Base-by-base conservation (phyloP, 108 stramenopile genomes). In the Aurantiochytrium sp. region DNA sequence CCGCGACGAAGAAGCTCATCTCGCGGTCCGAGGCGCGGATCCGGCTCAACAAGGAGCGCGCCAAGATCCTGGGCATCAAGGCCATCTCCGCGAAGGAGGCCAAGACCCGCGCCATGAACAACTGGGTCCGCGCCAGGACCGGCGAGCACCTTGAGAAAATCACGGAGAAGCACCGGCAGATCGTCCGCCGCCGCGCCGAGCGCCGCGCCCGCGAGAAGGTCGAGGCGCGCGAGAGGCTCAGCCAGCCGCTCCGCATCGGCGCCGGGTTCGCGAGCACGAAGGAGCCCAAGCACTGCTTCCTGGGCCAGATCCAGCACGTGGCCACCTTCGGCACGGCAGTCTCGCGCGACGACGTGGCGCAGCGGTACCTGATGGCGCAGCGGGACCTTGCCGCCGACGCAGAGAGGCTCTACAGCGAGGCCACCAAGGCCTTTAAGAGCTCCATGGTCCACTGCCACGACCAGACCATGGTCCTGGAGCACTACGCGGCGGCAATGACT, bases 221-320 rank as follows among this genome's bases (percentile, higher is more conserved):
- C 37, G 89, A 91, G 32, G 90, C 88, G 10, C 30, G 42, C 4
- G 88, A 88, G 55, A 50, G 68, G 2, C 55, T 52, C 12, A 34
- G 85, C 24, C 54, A 81, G 52, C 92, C 91, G 22, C 88, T 90
- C 21, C 90, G 90, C 54, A 86, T 93, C n/a, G 92, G 92, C 24
- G 91, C 91, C 15, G 86, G 68, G 48, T 89, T 81, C 37, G 73
- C 41, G 19, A 55, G 68, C 55, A 88, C 87, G 32, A 50, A 90
- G 21, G 69, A 87, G 15, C 39, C 73, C 3, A 90, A 87, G 68
- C 52, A 90, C 52, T 92, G 90, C 48, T 93, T 92, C 53, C 48
- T 31, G 8, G 92, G 92, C 53, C 52, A 81, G 17, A 17, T 93
- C 21, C 87, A 68, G 87, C 92, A 92, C 88, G 87, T 93, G 27